Base-by-base conservation (phyloP, 108 stramenopile genomes). In the Fistulifera solaris region DNA sequence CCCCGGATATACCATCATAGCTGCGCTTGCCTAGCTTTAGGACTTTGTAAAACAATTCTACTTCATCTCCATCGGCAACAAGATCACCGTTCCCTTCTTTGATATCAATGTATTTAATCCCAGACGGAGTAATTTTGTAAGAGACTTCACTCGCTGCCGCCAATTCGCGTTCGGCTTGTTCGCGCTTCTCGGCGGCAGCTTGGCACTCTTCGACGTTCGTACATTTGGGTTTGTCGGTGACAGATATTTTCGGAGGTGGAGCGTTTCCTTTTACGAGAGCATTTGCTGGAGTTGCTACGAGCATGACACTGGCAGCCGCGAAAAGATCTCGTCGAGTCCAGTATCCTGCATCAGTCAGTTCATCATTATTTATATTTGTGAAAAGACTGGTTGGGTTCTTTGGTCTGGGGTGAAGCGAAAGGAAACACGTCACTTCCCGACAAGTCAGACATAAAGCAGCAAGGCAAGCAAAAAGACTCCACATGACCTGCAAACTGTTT, bases 121-220 rank as follows among this genome's bases (percentile, higher is more conserved):
- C 82, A 1, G 59, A 43, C 13, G 53, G 22, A 0, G 81, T 77
- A 0, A 76, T 52, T 38, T 64, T 41, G 11, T 77, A 65, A 39
- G 73, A 70, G 0, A 58, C 54, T 27, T 57, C 63, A 31, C 47
- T 55, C 0, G 48, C 53, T 54, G 71, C 67, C 10, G 65, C 65
- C 49, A 47, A 43, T 21, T 65, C 78, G 17, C 50, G 18, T 27
- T 69, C 70, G 28, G 60, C 71, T 22, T 72, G 63, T 49, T 56
- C 48, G 21, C 63, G 52, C 41, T 59, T 3, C 40, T 81, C 80
- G 16, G 85, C 88, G 61, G 67, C 41, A 24, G 78, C 88, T 67
- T 86, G 88, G 54, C 88, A 90, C 59, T 90, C 88, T 56, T 90
- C 84, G 6, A 90, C 82, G 48, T 90, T 90, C 55, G 77, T 73